Base-by-base conservation (phyloP, 139 green algal genomes). In the Coelastrella sp. region DNA sequence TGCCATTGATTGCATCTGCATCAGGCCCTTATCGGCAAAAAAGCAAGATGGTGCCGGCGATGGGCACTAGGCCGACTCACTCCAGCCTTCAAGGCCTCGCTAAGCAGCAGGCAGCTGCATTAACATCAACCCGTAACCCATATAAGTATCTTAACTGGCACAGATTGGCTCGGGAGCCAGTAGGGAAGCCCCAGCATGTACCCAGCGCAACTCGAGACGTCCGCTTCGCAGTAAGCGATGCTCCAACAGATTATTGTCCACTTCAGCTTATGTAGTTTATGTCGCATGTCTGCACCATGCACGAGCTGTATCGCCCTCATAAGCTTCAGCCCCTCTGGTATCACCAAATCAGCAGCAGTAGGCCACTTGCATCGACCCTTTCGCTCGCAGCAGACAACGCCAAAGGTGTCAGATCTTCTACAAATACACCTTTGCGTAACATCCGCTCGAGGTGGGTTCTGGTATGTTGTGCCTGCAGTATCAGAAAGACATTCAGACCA, bases 401-500 rank as follows among this genome's bases (percentile, higher is more conserved):
- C 35, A 3, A 5, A 49, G 35, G 35, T 49, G 35, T 49, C 35
- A 49, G 35, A 49, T 5, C 35, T 1, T 49, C 35, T 49, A 3
- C 1, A 49, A 49, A 3, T 3, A 49, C 35, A 3, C 3, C 35
- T 49, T 49, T 49, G n/a, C n/a, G n/a, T n/a, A n/a, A n/a, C n/a
- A n/a, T n/a, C n/a, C n/a, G n/a, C 8, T 76, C 15, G 4, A 27
- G 68, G 3, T 76, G 68, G 7, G n/a, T 3, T 76, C 4, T 76
- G 4, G 7, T 25, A 8, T 76, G 17, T 49, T 49, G 35, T 49
- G 35, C 35, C 68, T 27, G 60, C 82, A 87, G 82, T 87, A 60
- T 11, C 59, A 75, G 19, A 25, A 87, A 9, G 82, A 75, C 82
- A 75, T 76, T 19, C 82, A 87, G 24, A 76, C 60, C 60, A 87